phyloP scores from a whole-genome alignment of 169 alveolate species.

The Plasmodium vivax region DNA sequence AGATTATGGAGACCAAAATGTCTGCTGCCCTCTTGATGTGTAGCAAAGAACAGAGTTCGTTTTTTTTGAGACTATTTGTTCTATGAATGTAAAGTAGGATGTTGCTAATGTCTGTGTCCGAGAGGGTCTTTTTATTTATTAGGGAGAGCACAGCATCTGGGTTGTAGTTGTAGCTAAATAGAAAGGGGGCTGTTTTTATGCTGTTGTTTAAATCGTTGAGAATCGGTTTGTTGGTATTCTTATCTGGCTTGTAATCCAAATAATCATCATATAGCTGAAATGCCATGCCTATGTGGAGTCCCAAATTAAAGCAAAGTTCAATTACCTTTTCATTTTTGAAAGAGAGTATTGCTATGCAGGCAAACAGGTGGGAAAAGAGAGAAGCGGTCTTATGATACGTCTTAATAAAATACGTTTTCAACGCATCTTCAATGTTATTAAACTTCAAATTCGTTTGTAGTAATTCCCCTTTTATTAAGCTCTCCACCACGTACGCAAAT shows the following conservation, averaged over 20 bases:
- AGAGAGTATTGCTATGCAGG: slow-evolving; percentile 61
- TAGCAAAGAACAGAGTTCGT: slow-evolving; percentile 58
- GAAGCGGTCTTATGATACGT: slow-evolving; percentile 85
- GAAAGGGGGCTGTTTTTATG: slow-evolving; percentile 83
- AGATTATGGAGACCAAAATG: slow-evolving; percentile 17
- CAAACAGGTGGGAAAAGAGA: slow-evolving; percentile 70
- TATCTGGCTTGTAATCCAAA: slow-evolving; percentile 81
- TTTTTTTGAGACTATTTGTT: slow-evolving; percentile 64
- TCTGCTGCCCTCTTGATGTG: slow-evolving; percentile 69
- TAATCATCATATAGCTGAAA: slow-evolving; percentile 91
- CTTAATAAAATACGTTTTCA: slow-evolving; percentile 77
- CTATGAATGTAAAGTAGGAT: slow-evolving; percentile 23
- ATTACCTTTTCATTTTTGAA: slow-evolving; percentile 59
- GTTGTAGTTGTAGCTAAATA: slow-evolving; percentile 64
- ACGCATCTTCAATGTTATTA: slow-evolving; percentile 77
- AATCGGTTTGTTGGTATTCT: slow-evolving; percentile 86
- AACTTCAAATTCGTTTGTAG: slow-evolving; percentile 39
- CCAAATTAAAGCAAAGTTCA: slow-evolving; percentile 82
- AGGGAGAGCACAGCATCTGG: slow-evolving; percentile 28
- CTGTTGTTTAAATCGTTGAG: slow-evolving; percentile 86
- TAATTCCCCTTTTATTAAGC: slow-evolving; percentile 79
- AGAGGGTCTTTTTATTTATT: slow-evolving; percentile 26
- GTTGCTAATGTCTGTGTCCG: slow-evolving; percentile 35
- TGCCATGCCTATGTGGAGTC: slow-evolving; percentile 91
- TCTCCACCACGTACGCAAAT: slow-evolving; percentile 81